Base-by-base conservation (phyloP, 352 stramenopile species). In the Achlya hypogyna region DNA sequence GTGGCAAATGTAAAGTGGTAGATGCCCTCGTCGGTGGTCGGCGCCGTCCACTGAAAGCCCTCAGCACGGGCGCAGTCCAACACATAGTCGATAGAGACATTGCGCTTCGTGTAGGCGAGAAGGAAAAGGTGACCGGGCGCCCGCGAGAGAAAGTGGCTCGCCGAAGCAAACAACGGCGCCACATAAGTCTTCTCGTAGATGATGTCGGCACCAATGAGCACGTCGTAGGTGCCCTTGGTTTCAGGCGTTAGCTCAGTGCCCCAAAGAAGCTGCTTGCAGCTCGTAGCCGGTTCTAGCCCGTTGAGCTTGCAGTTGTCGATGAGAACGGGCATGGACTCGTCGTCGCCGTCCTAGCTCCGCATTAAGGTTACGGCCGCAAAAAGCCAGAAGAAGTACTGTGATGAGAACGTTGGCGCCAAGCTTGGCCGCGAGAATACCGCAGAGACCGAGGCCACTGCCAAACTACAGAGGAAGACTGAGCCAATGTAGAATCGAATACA, bases 11-110 rank as follows among this genome's bases (percentile, higher is more conserved):
- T 64, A 52, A 79, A 84, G 16, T 74, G 79, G 68, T 84, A 84
- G 29, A 87, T 80, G 12, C 77, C 78, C 77, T 87, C 78, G 53
- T 84, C 75, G 16, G 69, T 78, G 18, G 51, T 75, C 18, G 75
- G 75, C 51, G 69, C 71, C 3, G 75, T 54, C 77, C 77, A 89
- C 73, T 88, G 75, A 51, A 91, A 87, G 22, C 77, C 79, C 52
- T 84, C 84, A 47, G 72, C 76, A 12, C 71, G 78, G 25, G 78
- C 78, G 20, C 71, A 83, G 20, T 77, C 72, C 34, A 87, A 62
- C 29, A 87, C 78, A 65, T 82, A 84, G 54, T 87, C 78, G 59
- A 87, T 87, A 4, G 75, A 84, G 5, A 87, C 78, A 25, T 87
- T 87, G 40, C 78, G 78, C 70, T 83, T 84, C 45, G 78, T 87